phyloP scores from a whole-genome alignment of 805 yeast genomes.

The Saturnispora halmiae region DNA sequence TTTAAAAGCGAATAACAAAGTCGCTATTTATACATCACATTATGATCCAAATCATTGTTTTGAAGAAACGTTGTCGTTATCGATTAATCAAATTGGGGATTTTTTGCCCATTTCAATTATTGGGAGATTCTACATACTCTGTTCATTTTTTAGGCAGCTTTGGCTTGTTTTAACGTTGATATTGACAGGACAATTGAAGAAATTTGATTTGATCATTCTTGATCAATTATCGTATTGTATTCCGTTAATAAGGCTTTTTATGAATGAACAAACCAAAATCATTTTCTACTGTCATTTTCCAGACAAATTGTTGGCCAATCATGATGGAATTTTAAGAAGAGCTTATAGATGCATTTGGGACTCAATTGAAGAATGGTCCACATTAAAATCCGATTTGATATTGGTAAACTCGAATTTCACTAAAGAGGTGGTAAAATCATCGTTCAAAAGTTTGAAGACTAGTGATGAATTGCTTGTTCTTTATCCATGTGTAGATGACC shows the following conservation, averaged over 20 bases:
- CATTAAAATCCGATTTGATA: conserved; percentile 63
- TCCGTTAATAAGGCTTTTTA: conserved; percentile 53
- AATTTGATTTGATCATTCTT: conserved; percentile 66
- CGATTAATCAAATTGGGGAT: conserved; percentile 75
- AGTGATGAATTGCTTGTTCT: conserved; percentile 44
- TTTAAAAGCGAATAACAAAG: conserved; percentile 50
- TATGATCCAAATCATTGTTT: conserved; percentile 83
- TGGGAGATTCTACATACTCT: conserved; percentile 68
- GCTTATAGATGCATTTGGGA: conserved; percentile 80
- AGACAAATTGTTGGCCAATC: conserved; percentile 66
- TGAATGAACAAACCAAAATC: conserved; percentile 36
- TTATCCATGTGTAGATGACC: conserved; percentile 69
- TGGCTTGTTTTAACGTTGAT: conserved; percentile 45
- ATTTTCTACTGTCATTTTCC: conserved; percentile 96
- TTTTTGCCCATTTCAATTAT: conserved; percentile 60
- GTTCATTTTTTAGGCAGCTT: conserved; percentile 77
- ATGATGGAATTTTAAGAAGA: conserved; percentile 44
- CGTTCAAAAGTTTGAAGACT: conserved; percentile 39
- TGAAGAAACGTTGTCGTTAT: conserved; percentile 67
- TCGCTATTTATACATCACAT: conserved; percentile 77
- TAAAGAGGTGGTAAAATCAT: conserved; percentile 50
- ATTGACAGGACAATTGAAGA: conserved; percentile 35
- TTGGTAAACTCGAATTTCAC: conserved; percentile 90
- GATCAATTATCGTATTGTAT: conserved; percentile 84
- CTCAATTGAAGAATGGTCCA: conserved; percentile 70